phyloP scores from a whole-genome alignment of 805 yeast species.

The Starmerella bombicola region DNA sequence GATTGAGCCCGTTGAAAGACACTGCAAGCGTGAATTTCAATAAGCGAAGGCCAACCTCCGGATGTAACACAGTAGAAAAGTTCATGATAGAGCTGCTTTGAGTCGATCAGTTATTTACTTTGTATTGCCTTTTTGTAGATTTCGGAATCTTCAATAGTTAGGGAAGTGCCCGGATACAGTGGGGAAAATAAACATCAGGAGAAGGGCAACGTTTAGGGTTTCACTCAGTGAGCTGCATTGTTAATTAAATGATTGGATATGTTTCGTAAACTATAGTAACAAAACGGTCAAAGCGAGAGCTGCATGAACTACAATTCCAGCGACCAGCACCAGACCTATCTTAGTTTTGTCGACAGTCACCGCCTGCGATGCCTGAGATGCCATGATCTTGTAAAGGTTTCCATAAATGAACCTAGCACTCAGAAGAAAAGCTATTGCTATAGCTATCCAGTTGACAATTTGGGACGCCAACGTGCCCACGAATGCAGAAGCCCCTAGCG shows the following conservation, averaged over 20 bases:
- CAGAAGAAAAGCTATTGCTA: slow-evolving; percentile 43
- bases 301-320: slow-evolving; percentile 18
- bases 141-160: too few species aligned
- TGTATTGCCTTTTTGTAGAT: too few species aligned
- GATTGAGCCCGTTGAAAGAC: background rate
- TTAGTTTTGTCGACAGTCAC: slow-evolving; percentile 19
- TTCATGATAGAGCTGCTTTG: too few species aligned
- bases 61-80: background rate
- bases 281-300: slow-evolving; percentile 32
- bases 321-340: slow-evolving; percentile 14
- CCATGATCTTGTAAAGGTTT: slow-evolving; percentile 30
- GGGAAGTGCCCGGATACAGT: too few species aligned
- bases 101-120: too few species aligned
- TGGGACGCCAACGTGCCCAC: slow-evolving; percentile 32
- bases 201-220: too few species aligned
- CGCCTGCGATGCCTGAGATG: slow-evolving; percentile 16
- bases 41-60: background rate
- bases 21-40: background rate
- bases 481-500: slow-evolving; percentile 41
- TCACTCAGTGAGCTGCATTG: too few species aligned
- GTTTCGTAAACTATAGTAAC: too few species aligned
- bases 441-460: slow-evolving; percentile 51
- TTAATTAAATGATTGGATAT: too few species aligned
- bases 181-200: too few species aligned
- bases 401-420: slow-evolving; percentile 28